Conservation (phyloP, 2,329 filamentous ascomycete species). For the Thermochaetoides dissita region DNA sequence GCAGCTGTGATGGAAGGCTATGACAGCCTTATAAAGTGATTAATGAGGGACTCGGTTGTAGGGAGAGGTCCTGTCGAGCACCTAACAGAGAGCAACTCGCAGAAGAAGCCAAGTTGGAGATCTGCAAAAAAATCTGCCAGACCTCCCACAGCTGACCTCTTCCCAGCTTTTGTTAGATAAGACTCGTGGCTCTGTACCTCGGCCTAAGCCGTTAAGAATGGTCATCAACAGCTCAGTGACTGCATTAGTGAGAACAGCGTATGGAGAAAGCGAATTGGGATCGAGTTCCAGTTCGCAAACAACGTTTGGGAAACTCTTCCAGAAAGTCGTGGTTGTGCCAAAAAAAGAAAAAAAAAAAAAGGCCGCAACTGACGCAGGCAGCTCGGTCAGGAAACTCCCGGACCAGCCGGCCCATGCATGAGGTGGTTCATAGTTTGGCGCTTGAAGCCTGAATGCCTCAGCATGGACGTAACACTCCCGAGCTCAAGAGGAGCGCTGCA, state of each 20-base stretch:
- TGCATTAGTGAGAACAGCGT: too few species aligned
- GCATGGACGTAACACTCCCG: conserved; percentile 5
- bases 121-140: conserved; percentile 7
- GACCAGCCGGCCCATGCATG: conserved; percentile 8
- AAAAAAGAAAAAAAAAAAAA: too few species aligned
- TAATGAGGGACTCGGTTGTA: background rate
- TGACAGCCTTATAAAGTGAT: conserved; percentile 9
- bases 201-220: conserved; percentile 6
- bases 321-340: conserved; percentile 3
- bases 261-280: conserved; percentile 6
- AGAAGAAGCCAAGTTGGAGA: conserved; percentile 13
- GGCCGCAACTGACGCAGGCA: conserved; percentile 1
- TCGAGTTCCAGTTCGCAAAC: conserved; percentile 5
- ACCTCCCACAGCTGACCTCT: conserved; percentile 8
- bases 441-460: conserved; percentile 12
- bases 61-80: conserved; percentile 3
- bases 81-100: conserved; percentile 10
- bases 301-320: conserved; percentile 1
- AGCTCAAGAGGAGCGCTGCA: conserved; percentile 10
- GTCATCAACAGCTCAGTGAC: conserved; percentile 9
- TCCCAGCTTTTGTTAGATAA: conserved; percentile 12
- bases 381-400: conserved; percentile 12
- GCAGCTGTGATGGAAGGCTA: conserved; percentile 8
- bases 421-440: conserved; percentile 11
- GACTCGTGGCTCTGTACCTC: conserved; percentile 2